These are phyloP conservation scores for Kwoniella sp. DNA, from an alignment of 768 basidiomycete species.

Conservation along the genomic window DNA sequence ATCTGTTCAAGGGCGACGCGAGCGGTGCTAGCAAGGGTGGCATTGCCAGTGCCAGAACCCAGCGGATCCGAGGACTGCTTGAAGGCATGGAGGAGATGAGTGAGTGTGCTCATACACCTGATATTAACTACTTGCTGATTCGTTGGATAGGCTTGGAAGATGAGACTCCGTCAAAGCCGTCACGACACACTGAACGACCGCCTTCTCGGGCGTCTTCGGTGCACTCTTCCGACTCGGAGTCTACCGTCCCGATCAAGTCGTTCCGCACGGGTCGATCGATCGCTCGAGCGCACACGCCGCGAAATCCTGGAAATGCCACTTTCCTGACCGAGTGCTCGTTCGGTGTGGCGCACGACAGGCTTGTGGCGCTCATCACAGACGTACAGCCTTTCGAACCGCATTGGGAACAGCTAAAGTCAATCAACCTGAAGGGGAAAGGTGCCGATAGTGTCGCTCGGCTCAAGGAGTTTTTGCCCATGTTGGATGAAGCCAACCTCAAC, in stretches of 20 bases:
- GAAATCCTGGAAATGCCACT: slow-evolving; percentile 54
- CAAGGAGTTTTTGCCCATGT: slow-evolving; percentile 82
- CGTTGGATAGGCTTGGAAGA: slow-evolving; percentile 28
- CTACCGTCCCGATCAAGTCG: slow-evolving; percentile 35
- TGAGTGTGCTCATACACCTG: slow-evolving; percentile 49
- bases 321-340: slow-evolving; percentile 97
- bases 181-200: slow-evolving; percentile 9
- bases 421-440: slow-evolving; percentile 70
- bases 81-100: slow-evolving; percentile 66
- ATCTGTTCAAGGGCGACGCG: slow-evolving; percentile 22
- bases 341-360: slow-evolving; percentile 81
- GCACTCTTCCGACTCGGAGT: slow-evolving; percentile 20
- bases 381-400: slow-evolving; percentile 89
- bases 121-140: background rate
- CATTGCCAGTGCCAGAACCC: slow-evolving; percentile 62
- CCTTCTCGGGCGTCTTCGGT: slow-evolving; percentile 6
- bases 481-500: slow-evolving; percentile 64
- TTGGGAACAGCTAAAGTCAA: slow-evolving; percentile 74
- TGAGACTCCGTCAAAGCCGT: slow-evolving; percentile 48
- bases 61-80: slow-evolving; percentile 76
- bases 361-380: slow-evolving; percentile 89
- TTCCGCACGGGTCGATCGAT: slow-evolving; percentile 47
- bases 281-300: slow-evolving; percentile 13
- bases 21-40: slow-evolving; percentile 23
- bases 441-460: slow-evolving; percentile 75